These are phyloP conservation scores for Esteya vermicola DNA, from an alignment of 2,329 filamentous ascomycete genomes.

Conservation along the genomic window DNA sequence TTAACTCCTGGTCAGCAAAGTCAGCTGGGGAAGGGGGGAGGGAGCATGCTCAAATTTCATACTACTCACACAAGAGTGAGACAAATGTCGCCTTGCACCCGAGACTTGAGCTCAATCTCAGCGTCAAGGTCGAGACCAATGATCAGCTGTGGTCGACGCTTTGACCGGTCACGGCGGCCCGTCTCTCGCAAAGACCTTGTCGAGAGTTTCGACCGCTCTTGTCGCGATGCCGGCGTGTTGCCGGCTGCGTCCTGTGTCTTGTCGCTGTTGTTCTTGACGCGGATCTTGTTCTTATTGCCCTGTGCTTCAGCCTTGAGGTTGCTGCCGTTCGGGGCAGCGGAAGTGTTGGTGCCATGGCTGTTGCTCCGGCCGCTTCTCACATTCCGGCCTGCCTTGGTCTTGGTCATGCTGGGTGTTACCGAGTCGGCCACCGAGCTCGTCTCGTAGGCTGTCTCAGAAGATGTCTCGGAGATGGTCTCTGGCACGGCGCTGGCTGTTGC, in stretches of 20 bases:
- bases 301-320: background rate
- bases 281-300: background rate
- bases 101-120: slow-evolving; percentile 67
- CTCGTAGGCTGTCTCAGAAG: background rate
- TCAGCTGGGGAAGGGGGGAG: background rate
- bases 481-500: background rate
- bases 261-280: background rate
- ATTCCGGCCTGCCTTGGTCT: background rate
- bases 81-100: slow-evolving; percentile 62
- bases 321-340: background rate
- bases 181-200: too few relatives aligned
- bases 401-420: background rate
- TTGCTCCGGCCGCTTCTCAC: background rate
- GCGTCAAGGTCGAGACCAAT: slow-evolving; percentile 50
- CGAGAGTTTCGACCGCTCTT: background rate
- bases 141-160: slow-evolving; percentile 13
- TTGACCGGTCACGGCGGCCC: too few relatives aligned
- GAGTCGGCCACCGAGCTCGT: background rate
- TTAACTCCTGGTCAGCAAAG: slow-evolving; percentile 1
- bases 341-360: too few relatives aligned
- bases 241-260: background rate
- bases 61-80: slow-evolving; percentile 49
- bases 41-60: background rate
- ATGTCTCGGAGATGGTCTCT: background rate
- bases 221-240: background rate